Base-by-base conservation (phyloP, 1,139 yeast genomes). In the Hansenula anomala region DNA sequence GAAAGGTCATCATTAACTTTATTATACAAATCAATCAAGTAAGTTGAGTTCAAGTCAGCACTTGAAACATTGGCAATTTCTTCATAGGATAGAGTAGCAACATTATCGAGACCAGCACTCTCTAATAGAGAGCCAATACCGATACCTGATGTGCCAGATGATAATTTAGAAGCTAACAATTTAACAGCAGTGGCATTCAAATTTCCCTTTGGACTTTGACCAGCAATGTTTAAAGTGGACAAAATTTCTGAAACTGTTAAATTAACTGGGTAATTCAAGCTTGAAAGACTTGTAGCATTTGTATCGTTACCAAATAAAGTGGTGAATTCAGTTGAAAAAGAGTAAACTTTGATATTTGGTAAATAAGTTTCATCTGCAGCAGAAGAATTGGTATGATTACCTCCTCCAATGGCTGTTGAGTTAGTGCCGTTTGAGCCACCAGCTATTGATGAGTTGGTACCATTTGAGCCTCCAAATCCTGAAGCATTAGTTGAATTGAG, bases 241-340 rank as follows among this genome's bases (percentile, higher is more conserved):
- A 17, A 29, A 9, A 39, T 14, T 17, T 39, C 34, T 4, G 26
- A 23, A 12, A 32, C 14, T 11, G 37, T n/a, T n/a, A 34, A n/a
- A 11, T 26, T 30, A 6, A 30, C 15, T 8, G 30, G 23, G 9
- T 7, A 6, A 20, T 20, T 17, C 12, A 28, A n/a, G 6, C 26
- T n/a, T 15, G 34, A 15, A 19, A 22, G 8, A 26, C 14, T 22
- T 13, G 34, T 22, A 13, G 31, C 8, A 4, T 19, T 30, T 20
- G 39, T 19, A 6, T 22, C 23, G 4, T 44, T 43, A 17, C 31
- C 41, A 31, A 28, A 46, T 7, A 46, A 24, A 6, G 24, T 34
- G n/a, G 50, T 39, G 34, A 46, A 40, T 16, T 44, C 41, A 12
- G 35, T 40, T 8, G 47, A 43, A 37, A 45, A 43, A 13, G 46